A percentile compares a stretch with the other conserved stretches of the same genome.
Evolutionary conservation across 2,329 filamentous ascomycete genomes (phyloP).

Genomic region (Colletotrichum tamarilloi): DNA sequence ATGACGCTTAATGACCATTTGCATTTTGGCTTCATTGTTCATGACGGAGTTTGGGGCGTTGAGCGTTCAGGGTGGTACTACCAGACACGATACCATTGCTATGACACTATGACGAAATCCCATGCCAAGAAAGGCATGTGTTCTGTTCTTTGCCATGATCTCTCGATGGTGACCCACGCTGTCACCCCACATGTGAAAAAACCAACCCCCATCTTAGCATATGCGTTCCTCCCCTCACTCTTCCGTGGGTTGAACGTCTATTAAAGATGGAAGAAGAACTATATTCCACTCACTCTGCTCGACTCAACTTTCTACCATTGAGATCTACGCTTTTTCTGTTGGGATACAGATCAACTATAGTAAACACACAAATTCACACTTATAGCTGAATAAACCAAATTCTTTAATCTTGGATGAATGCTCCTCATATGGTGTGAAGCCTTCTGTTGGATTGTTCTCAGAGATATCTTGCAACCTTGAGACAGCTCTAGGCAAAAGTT

Average conservation of each 20-base stretch:
- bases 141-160: neutral
- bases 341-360: constrained; percentile 41
- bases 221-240: constrained; percentile 61
- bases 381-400: neutral
- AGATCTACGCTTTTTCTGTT: constrained; percentile 60
- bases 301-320: constrained; percentile 53
- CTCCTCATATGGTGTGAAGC: no score
- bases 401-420: neutral
- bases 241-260: constrained; percentile 66
- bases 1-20: constrained; percentile 23
- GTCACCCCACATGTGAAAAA: neutral
- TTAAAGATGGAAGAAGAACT: constrained; percentile 64
- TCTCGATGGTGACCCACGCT: neutral
- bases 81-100: constrained; percentile 28
- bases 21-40: constrained; percentile 42
- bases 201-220: constrained; percentile 63
- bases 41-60: constrained; percentile 32
- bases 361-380: constrained; percentile 37
- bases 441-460: no score
- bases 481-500: neutral
- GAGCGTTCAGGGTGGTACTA: constrained; percentile 5
- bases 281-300: constrained; percentile 64
- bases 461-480: no score
- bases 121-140: constrained; percentile 11
- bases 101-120: constrained; percentile 24